Base-by-base conservation (phyloP, 2,329 filamentous ascomycete species). In the Paraphoma chrysanthemicola region DNA sequence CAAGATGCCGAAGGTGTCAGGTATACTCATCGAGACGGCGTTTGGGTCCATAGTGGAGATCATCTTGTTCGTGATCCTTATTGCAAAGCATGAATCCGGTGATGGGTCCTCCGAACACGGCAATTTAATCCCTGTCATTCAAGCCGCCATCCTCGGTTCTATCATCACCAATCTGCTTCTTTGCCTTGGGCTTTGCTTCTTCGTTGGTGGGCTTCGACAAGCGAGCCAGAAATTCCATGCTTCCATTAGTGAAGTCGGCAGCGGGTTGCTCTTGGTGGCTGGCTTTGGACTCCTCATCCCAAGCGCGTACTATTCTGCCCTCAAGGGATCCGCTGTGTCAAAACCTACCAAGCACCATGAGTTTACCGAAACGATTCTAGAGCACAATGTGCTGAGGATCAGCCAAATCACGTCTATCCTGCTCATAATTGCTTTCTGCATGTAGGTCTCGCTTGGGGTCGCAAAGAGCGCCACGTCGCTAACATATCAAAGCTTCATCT, bases 101-200 rank as follows among this genome's bases (percentile, higher is more conserved):
- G 63, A 75, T n/a, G 73, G 77, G 7, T 77, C 76, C 12, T 74
- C 70, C 18, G 73, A 74, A 47, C 70, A 75, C 41, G 70, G 70
- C 14, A 71, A 72, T 18, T 56, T 71, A 10, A 68, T 89, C 59
- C 82, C 84, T n/a, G 90, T 95, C 63, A 91, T 95, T 63, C 87
- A 92, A 72, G 90, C 90, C 45, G 91, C 92, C n/a, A 93, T 96
- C 53, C 79, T 95, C 0, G 92, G 92, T 14, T 93, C 90, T 0
- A 90, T 96, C 43, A 75, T 96, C 39, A 91, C 92, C 7, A 96
- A 92, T 18, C 85, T 94, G 78, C 78, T 95, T 31, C 81, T 96
- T 1, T 95, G 92, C 64, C 78, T 96, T 17, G 92, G 92, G 0
- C 71, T 89, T 45, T 95, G 91, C 73, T 96, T 96, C 80, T 88